Base-by-base conservation (phyloP, 306 rosid species). In the Dalbergia cochinchinensis region DNA sequence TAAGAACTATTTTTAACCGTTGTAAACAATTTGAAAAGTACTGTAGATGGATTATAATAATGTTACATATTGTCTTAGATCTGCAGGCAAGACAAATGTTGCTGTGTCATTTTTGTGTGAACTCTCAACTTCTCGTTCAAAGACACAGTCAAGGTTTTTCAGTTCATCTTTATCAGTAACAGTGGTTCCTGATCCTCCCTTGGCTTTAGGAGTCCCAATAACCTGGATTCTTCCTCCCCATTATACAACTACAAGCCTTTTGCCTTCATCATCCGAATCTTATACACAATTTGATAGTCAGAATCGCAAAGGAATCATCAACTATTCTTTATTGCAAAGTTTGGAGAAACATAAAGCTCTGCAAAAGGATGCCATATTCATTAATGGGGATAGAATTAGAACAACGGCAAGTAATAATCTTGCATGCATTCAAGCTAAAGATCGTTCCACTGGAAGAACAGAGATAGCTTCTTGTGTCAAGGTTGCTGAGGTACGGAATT, bases 161-260 rank as follows among this genome's bases (percentile, higher is more conserved):
- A 88, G 78, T 76, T 89, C 97, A 78, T 94, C 97, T 31, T 66
- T 88, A 68, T 91, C 94, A 68, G 72, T 94, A 69, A 69, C 78
- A 48, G 99, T 94, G 82, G 85, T 92, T 75, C 94, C 97, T 67
- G 94, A 89, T 88, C 97, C 85, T 63, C 97, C 97, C 31, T 77
- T 94, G 81, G 92, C 97, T 81, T 88, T 91, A 65, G 99, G 99
- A 85, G 83, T 86, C 80, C 97, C 99, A 22, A 80, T 90, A 64
- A 94, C 99, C 75, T 94, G 97, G 99, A 78, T 92, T 82, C 97
- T 94, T 83, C 99, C 99, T 80, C 97, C 99, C 66, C 87, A 89
- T 74, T 94, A 94, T 78, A 90, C 94, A 69, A 84, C 94, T 51
- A 83, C 83, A 45, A 85, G 86, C 75, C 81, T 87, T 70, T 86